Conservation (phyloP, 371 early-diverging fungal genomes). For the Mortierella polycephala region DNA sequence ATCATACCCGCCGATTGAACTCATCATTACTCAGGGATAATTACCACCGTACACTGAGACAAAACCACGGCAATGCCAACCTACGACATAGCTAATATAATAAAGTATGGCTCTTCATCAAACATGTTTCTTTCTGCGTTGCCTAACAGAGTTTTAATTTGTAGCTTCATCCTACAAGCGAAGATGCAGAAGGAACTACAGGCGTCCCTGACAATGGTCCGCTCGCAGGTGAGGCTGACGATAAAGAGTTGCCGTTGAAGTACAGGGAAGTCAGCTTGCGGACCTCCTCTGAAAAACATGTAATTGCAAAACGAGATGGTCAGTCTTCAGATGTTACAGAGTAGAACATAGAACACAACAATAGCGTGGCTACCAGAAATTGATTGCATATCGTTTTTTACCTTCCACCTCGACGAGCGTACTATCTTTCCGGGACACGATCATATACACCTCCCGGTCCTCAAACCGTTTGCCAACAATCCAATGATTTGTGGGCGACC, state of each 20-base stretch:
- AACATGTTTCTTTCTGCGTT: background rate
- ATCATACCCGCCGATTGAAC: conserved; percentile 3
- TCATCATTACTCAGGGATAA: conserved; percentile 16
- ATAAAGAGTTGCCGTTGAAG: conserved; percentile 26
- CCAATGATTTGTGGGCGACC: conserved; percentile 71
- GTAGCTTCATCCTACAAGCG: background rate
- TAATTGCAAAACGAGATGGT: background rate
- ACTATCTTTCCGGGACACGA: conserved; percentile 70
- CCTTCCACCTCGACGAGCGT: conserved; percentile 71
- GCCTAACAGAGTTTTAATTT: background rate
- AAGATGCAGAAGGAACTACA: too few relatives aligned
- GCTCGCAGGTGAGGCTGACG: conserved; percentile 6
- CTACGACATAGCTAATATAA: conserved; percentile 8
- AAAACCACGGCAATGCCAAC: conserved; percentile 35
- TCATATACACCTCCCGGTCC: conserved; percentile 66
- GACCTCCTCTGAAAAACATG: conserved; percentile 33
- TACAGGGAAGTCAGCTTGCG: conserved; percentile 49
- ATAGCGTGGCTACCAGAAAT: too few relatives aligned
- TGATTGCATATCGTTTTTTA: conserved; percentile 9
- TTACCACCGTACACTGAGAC: conserved; percentile 2
- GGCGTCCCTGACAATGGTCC: background rate
- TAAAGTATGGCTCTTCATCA: too few relatives aligned
- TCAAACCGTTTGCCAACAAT: conserved; percentile 66
- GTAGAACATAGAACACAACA: too few relatives aligned
- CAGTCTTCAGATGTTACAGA: background rate